Evolutionary conservation across 2,329 filamentous ascomycete species (phyloP), one percentile per base, ranked within the genome.

Genomic region (Ophiostoma populinum): DNA sequence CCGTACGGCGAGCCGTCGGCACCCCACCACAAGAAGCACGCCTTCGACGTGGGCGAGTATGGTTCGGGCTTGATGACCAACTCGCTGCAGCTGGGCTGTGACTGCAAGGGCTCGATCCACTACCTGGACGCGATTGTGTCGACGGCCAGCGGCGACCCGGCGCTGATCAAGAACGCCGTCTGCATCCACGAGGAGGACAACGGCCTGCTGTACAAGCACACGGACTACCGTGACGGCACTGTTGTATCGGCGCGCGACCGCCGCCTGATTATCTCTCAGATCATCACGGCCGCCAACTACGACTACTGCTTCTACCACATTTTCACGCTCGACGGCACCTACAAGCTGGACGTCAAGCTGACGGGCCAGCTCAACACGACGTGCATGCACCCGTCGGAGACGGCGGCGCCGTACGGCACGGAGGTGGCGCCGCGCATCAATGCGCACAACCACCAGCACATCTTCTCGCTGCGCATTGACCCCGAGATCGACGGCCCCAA

Each of bases 231-330:
- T 24, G 86, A 94, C 50, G 79, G 90, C 28, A 87, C 80, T 0
- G 71, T 75, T 36, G 82, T 90, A 8, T 80, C 92, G 5, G 93
- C 85, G 0, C 75, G 86, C 18, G 83, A 76, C 2, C 73, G 83
- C 36, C 92, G 90, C 52, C 69, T 94, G 39, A 67, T 93, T 50
- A 67, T 94, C 45, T 85, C 83, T 44, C 85, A 93, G 46, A 79
- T 93, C 50, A 93, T 94, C 58, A 94, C 86, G 0, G 86, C 86
- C 0, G 86, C 86, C 18, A 94, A 94, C 61, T 94, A 94, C 57
- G 86, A 94, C 54, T 94, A 94, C 56, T 2, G 55, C 51, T 32
- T 55, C 43, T 39, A 18, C 36, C 32, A 32, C 15, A 45, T 40
- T 26, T 45, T 45, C 35, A 45, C 62, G 48, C 83, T 90, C 55